These are phyloP conservation scores for Peronosclerospora sorghi DNA, from an alignment of 352 stramenopile genomes.

Conservation along the genomic window DNA sequence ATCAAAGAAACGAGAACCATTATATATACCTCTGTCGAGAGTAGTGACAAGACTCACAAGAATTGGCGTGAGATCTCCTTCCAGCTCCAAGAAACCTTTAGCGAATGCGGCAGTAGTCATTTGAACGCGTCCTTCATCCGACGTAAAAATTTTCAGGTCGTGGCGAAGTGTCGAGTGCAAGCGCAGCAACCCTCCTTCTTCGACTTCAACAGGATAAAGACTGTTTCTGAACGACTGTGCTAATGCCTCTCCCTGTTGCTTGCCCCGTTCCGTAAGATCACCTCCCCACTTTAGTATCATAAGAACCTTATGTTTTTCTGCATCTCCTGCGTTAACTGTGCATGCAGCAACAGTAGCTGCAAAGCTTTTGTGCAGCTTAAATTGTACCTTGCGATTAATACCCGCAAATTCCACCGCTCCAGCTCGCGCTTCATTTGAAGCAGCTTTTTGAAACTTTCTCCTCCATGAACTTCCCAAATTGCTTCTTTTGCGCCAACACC, in stretches of 20 bases:
- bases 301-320: slow-evolving; percentile 85
- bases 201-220: slow-evolving; percentile 83
- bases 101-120: slow-evolving; percentile 99
- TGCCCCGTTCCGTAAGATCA: slow-evolving; percentile 96
- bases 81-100: slow-evolving; percentile 98
- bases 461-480: slow-evolving; percentile 76
- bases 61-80: slow-evolving; percentile 98
- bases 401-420: slow-evolving; percentile 92
- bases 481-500: slow-evolving; percentile 69
- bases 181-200: slow-evolving; percentile 91
- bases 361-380: slow-evolving; percentile 69
- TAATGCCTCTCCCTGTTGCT: slow-evolving; percentile 92
- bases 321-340: slow-evolving; percentile 5
- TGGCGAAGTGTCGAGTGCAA: slow-evolving; percentile 99
- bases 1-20: neutral
- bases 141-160: slow-evolving; percentile 99
- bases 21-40: slow-evolving; percentile 65
- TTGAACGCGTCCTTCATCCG: slow-evolving; percentile 98
- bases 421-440: slow-evolving; percentile 94
- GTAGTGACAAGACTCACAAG: slow-evolving; percentile 92
- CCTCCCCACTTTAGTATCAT: slow-evolving; percentile 99
- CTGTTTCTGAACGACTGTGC: slow-evolving; percentile 87
- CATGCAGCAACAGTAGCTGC: slow-evolving; percentile 25
- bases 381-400: slow-evolving; percentile 96
- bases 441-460: slow-evolving; percentile 88